These are phyloP conservation scores for Colletotrichum gloeosporioides DNA, from an alignment of 2,329 filamentous ascomycete genomes.

Conservation along the genomic window DNA sequence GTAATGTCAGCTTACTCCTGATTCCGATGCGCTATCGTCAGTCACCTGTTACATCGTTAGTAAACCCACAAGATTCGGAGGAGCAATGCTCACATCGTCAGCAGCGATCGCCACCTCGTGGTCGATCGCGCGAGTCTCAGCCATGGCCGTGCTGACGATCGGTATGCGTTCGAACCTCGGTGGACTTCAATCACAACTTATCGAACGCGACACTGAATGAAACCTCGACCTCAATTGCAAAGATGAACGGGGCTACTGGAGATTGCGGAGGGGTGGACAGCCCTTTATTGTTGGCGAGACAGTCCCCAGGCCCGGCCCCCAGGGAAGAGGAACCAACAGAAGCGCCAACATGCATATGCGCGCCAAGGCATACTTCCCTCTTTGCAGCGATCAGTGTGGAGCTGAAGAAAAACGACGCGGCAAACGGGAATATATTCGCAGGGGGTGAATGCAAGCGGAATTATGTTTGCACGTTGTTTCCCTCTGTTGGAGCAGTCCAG, in stretches of 20 bases:
- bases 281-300: not conserved
- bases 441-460: not conserved
- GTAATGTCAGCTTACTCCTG: not conserved
- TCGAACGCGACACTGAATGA: not conserved
- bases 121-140: not conserved
- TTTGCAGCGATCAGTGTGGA: not conserved
- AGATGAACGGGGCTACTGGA: not conserved
- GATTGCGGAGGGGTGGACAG: not conserved
- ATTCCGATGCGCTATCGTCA: not conserved
- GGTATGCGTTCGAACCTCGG: not conserved
- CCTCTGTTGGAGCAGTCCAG: not conserved
- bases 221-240: not conserved
- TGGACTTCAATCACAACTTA: too few species aligned
- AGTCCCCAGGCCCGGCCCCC: not conserved
- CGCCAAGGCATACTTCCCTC: not conserved
- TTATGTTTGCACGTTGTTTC: not conserved
- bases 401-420: not conserved
- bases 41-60: not conserved
- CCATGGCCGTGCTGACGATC: not conserved
- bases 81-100: not conserved
- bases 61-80: not conserved
- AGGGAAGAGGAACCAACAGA: not conserved
- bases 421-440: not conserved
- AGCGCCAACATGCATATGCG: not conserved
- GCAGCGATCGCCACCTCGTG: not conserved